Evolutionary conservation across 176 grass and related monocot species (phyloP), one percentile per base, ranked within the genome.

Genomic region (Elymus sibiricus): DNA sequence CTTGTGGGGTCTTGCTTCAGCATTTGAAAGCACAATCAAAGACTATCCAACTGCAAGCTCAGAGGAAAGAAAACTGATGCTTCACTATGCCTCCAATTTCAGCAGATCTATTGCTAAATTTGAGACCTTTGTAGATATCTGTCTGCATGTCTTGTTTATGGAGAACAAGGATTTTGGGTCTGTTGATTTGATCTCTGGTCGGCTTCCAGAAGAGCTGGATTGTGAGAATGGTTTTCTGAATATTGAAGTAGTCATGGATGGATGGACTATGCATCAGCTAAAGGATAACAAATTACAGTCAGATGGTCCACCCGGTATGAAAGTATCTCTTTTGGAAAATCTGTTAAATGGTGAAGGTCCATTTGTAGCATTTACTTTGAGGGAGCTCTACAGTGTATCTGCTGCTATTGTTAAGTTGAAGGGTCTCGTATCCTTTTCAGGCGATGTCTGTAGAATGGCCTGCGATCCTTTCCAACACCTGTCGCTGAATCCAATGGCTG

Each of bases 341-440:
- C 79, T 94, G 35, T 90, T 99, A 69, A 86, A 83, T 80, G 92
- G 92, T 75, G 81, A 90, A 90, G 84, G 13, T 53, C 82, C 85
- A 79, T 58, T 88, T n/a, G 76, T 88, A 86, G 78, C 86, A 78
- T 91, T 86, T 74, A 88, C 84, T 38, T 80, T 95, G 60, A 92
- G 90, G 17, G 94, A 99, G 61, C 79, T 94, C 66, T 98, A 94
- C 86, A 83, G 67, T 86, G 71, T 82, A 90, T 94, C 90, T 91
- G 92, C 91, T 83, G 92, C 92, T 86, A 90, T 94, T 85, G 75
- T 94, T 65, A 94, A 94, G 59, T 74, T 96, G 64, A 91, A 90
- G 46, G 83, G 84, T 19, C 86, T 72, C 46, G 22, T 94, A 83
- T 88, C 72, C 28, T 81, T 89, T 88, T 63, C 72, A 35, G 76